Conservation (phyloP, 2,329 filamentous ascomycete species). For the Teratosphaeria viscida region DNA sequence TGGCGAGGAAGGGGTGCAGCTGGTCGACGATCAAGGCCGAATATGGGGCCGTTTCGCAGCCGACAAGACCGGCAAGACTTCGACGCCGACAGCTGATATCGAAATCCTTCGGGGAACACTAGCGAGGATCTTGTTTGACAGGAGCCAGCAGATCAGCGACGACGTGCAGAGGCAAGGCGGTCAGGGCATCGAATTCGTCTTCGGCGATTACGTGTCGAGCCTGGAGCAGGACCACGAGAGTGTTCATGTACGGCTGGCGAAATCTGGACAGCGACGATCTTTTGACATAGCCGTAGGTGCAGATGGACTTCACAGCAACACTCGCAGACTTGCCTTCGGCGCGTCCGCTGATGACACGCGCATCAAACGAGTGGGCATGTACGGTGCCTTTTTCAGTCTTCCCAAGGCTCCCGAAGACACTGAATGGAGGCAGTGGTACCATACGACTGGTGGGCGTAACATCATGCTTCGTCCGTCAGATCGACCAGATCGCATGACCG, state of each 20-base stretch:
- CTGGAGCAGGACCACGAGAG: constrained; percentile 16
- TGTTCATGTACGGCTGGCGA: constrained; percentile 18
- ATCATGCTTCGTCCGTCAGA: constrained; percentile 23
- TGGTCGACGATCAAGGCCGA: constrained; percentile 17
- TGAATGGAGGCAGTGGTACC: constrained; percentile 22
- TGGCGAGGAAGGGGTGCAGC: constrained; percentile 19
- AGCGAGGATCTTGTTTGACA: constrained; percentile 14
- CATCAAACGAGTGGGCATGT: constrained; percentile 17
- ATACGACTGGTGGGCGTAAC: constrained; percentile 18
- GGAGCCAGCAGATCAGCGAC: constrained; percentile 12
- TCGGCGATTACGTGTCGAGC: constrained; percentile 16
- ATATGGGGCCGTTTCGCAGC: constrained; percentile 14
- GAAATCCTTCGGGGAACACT: constrained; percentile 24
- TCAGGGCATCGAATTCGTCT: constrained; percentile 19
- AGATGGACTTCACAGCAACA: constrained; percentile 22
- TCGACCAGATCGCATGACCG: constrained; percentile 11
- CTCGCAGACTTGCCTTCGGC: constrained; percentile 20
- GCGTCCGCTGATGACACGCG: constrained; percentile 8
- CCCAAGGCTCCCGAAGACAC: constrained; percentile 13
- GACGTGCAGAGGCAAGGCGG: constrained; percentile 16
- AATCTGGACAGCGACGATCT: constrained; percentile 8
- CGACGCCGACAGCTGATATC: constrained; percentile 22
- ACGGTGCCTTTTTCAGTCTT: constrained; percentile 24
- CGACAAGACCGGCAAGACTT: constrained; percentile 16
- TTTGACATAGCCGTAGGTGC: constrained; percentile 25